Evolutionary conservation across 768 basidiomycete genomes (phyloP).

Genomic region (Myochromella boudieri): DNA sequence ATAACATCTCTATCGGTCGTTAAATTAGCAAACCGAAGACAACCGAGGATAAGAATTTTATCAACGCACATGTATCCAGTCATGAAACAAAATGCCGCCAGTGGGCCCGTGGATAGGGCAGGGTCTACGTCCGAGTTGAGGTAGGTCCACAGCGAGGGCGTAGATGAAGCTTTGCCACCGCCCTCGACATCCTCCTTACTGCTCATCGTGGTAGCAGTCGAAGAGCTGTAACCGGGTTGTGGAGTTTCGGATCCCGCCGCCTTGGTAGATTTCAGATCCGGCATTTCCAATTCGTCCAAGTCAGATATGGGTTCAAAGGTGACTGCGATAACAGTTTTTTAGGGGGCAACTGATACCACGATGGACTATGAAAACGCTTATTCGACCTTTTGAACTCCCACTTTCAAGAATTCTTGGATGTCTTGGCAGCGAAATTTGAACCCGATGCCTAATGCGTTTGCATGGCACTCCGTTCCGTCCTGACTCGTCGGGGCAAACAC

Average conservation of each 20-base stretch:
- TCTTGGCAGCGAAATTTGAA: too few relatives aligned
- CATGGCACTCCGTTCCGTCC: too few relatives aligned
- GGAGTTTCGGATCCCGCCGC: conserved; percentile 1
- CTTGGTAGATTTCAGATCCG: conserved; percentile 1
- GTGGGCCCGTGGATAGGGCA: conserved; percentile 45
- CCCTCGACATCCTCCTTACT: conserved; percentile 10
- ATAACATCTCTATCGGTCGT: conserved; percentile 56
- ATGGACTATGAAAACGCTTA: too few relatives aligned
- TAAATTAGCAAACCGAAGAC: not conserved
- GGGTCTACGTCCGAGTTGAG: conserved; percentile 53
- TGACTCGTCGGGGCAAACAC: too few relatives aligned
- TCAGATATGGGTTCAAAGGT: too few relatives aligned
- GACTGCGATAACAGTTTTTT: too few relatives aligned
- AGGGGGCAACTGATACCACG: too few relatives aligned
- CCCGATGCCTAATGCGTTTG: too few relatives aligned
- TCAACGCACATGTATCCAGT: conserved; percentile 69
- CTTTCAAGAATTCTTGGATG: too few relatives aligned
- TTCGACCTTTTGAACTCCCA: too few relatives aligned
- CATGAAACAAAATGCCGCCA: conserved; percentile 75
- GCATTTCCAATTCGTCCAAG: not conserved
- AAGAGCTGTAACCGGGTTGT: not conserved
- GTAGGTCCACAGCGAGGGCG: conserved; percentile 34
- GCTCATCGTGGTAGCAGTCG: conserved; percentile 6
- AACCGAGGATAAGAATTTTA: not conserved
- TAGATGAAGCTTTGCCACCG: conserved; percentile 1